A percentile compares a stretch with the other conserved stretches of the same genome.
phyloP scores from a whole-genome alignment of 2,329 filamentous ascomycete genomes.

The Mycosphaerella arachidis region DNA sequence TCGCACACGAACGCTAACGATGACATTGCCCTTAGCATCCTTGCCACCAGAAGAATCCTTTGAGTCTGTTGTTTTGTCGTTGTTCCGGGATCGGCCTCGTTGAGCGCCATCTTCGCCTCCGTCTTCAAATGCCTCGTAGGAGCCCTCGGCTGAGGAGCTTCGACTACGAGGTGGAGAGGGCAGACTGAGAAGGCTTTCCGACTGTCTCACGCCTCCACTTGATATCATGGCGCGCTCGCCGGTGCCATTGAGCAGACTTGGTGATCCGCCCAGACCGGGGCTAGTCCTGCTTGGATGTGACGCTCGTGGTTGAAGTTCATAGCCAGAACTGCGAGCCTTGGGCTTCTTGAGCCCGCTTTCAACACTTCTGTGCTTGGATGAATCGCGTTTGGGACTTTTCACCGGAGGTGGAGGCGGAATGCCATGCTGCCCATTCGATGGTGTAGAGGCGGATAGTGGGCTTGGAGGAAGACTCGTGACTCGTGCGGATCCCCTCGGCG shows the following conservation, averaged over 20 bases:
- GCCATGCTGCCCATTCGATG: conserved; percentile 30
- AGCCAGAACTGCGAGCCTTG: conserved; percentile 31
- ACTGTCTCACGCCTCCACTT: conserved; percentile 58
- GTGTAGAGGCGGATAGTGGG: conserved; percentile 48
- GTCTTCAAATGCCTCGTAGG: conserved; percentile 87
- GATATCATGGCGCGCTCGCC: conserved; percentile 71
- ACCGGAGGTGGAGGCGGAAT: conserved; percentile 30
- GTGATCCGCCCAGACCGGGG: conserved; percentile 45
- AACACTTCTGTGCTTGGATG: conserved; percentile 30
- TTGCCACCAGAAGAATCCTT: conserved; percentile 39
- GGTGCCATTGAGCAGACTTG: conserved; percentile 74
- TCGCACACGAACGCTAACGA: conserved; percentile 90
- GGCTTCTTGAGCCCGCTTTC: conserved; percentile 27
- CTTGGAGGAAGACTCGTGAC: conserved; percentile 58
- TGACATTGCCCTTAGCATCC: conserved; percentile 87
- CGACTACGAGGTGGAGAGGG: conserved; percentile 82
- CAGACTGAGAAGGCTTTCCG: conserved; percentile 70
- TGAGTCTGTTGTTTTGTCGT: conserved; percentile 31
- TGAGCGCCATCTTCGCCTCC: conserved; percentile 50
- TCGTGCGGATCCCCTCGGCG: conserved; percentile 62
- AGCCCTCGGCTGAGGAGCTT: conserved; percentile 87
- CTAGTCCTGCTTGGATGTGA: conserved; percentile 37
- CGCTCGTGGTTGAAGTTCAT: conserved; percentile 46
- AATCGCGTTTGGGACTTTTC: conserved; percentile 29
- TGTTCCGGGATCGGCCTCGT: conserved; percentile 44